phyloP scores from a whole-genome alignment of 1,284 basidiomycete species.

The Cryptococcus wingfieldii region DNA sequence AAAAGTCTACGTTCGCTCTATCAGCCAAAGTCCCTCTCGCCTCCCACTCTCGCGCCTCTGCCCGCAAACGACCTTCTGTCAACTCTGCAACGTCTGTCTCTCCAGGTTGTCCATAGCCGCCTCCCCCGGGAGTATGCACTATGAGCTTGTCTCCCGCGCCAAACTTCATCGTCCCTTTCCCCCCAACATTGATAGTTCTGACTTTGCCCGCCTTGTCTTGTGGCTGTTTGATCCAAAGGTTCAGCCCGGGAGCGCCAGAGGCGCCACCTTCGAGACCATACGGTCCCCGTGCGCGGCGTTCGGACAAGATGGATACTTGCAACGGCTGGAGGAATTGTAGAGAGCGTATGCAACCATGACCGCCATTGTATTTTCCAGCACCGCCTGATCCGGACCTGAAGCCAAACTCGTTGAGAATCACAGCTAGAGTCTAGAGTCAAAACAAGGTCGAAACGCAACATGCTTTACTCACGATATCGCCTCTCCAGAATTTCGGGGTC shows the following conservation, averaged over 20 bases:
- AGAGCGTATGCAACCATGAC: conserved; percentile 81
- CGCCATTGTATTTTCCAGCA: conserved; percentile 70
- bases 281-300: conserved; percentile 29
- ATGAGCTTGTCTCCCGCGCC: conserved; percentile 28
- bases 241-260: conserved; percentile 23
- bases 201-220: conserved; percentile 57
- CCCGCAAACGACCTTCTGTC: conserved; percentile 5
- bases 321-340: conserved; percentile 82
- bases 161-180: conserved; percentile 69
- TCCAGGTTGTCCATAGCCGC: conserved; percentile 54
- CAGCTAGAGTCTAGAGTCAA: conserved; percentile 54
- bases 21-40: conserved; percentile 15
- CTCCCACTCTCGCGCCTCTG: conserved; percentile 9
- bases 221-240: conserved; percentile 51
- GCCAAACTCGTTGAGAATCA: conserved; percentile 76
- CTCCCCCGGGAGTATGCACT: conserved; percentile 38
- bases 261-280: conserved; percentile 33
- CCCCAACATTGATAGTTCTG: conserved; percentile 83
- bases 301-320: conserved; percentile 67
- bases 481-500: conserved; percentile 91
- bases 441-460: not conserved
- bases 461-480: conserved; percentile 47
- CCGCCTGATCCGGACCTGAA: conserved; percentile 74
- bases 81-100: not conserved
- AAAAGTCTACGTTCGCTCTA: conserved; percentile 15